Percentiles rank a stretch among this genome's conserved stretches.
phyloP scores from a whole-genome alignment of 768 basidiomycete species.

The Punctularia strigosozonata region DNA sequence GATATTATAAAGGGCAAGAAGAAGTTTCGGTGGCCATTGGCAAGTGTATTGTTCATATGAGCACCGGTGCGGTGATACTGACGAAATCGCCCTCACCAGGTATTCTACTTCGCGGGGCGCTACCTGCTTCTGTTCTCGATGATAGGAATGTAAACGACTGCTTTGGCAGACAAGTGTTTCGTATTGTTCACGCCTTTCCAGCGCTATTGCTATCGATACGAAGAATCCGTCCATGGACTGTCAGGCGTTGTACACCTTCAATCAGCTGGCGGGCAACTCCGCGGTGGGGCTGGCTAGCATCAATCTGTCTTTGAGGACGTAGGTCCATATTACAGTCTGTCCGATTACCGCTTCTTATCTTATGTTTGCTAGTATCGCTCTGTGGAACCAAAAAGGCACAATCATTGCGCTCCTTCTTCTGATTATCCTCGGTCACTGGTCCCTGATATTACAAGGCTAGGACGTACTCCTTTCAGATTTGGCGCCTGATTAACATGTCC shows the following conservation, averaged over 20 bases:
- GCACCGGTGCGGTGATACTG: background rate
- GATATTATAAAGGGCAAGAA: constrained; percentile 43
- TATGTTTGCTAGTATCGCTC: constrained; percentile 39
- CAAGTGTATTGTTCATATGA: constrained; percentile 15
- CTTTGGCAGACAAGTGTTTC: constrained; percentile 2
- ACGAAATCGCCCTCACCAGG: constrained; percentile 19
- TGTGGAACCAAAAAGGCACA: constrained; percentile 50
- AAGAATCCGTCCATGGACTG: constrained; percentile 34
- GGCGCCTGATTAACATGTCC: background rate
- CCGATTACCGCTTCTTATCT: constrained; percentile 1
- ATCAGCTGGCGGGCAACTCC: constrained; percentile 50
- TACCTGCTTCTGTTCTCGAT: constrained; percentile 55
- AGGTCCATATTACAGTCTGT: constrained; percentile 12
- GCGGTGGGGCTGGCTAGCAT: constrained; percentile 61
- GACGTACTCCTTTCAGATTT: constrained; percentile 3
- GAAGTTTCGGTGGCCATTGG: constrained; percentile 58
- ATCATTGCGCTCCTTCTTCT: constrained; percentile 38
- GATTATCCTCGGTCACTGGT: constrained; percentile 63
- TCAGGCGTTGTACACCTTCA: constrained; percentile 59
- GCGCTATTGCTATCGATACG: constrained; percentile 8
- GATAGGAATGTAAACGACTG: constrained; percentile 49
- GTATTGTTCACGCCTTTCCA: constrained; percentile 4
- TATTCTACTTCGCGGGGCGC: constrained; percentile 60
- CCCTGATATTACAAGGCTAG: constrained; percentile 54
- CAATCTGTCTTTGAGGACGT: constrained; percentile 62